A percentile compares a stretch with the other conserved stretches of the same genome.
These are phyloP conservation scores for Diutina sp. DNA, from an alignment of 1,139 yeast genomes.

Conservation along the genomic window DNA sequence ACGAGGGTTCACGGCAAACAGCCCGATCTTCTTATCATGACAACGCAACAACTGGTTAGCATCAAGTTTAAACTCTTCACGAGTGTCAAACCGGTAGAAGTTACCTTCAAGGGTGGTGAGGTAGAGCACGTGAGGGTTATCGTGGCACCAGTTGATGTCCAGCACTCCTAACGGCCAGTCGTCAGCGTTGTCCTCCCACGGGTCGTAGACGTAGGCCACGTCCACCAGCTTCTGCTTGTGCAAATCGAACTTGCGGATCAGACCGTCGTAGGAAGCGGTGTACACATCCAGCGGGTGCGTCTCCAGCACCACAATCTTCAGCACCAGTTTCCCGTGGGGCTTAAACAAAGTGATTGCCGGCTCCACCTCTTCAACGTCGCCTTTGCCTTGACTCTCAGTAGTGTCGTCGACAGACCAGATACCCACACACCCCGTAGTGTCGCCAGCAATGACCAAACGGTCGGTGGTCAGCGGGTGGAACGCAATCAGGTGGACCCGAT, in stretches of 20 bases:
- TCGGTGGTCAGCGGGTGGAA: conserved; percentile 48
- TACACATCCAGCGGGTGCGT: conserved; percentile 41
- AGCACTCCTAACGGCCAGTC: conserved; percentile 39
- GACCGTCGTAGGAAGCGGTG: conserved; percentile 79
- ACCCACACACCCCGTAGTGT: conserved; percentile 72
- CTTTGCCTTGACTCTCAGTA: not conserved
- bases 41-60: conserved; percentile 36
- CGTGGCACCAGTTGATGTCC: conserved; percentile 40
- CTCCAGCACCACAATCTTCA: conserved; percentile 45
- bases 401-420: conserved; percentile 41
- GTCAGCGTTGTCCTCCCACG: conserved; percentile 26
- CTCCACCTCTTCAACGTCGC: not conserved
- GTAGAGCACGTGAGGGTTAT: conserved; percentile 38
- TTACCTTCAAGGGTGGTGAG: conserved; percentile 73
- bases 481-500: conserved; percentile 58
- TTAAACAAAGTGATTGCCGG: conserved; percentile 43
- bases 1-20: conserved; percentile 67
- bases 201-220: conserved; percentile 38
- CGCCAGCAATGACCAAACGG: conserved; percentile 71
- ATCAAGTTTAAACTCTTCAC: conserved; percentile 28
- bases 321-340: conserved; percentile 66
- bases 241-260: conserved; percentile 62
- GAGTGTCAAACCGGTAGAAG: conserved; percentile 55
- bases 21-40: conserved; percentile 87
- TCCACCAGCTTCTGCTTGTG: conserved; percentile 47